Conservation (phyloP, 805 yeast species). For the Candida sithepensis region DNA sequence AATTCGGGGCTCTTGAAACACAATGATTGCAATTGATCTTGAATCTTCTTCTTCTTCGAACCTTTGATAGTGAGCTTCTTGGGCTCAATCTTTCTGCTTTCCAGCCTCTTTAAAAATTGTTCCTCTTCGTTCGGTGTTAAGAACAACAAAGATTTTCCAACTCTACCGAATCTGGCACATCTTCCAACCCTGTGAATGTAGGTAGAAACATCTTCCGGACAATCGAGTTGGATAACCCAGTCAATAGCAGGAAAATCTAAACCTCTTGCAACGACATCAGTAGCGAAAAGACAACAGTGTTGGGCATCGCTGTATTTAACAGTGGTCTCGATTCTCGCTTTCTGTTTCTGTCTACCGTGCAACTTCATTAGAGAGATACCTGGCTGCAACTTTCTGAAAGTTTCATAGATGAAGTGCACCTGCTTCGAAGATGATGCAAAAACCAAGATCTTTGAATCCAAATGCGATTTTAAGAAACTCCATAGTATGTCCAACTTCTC, state of each 20-base stretch:
- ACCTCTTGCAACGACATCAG: conserved; percentile 91
- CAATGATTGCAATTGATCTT: conserved; percentile 80
- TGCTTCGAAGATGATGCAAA: conserved; percentile 87
- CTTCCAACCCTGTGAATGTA: conserved; percentile 91
- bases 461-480: conserved; percentile 81
- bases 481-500: conserved; percentile 84
- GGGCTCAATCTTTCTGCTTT: conserved; percentile 62
- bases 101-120: conserved; percentile 63
- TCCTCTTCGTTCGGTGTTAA: conserved; percentile 80
- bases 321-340: conserved; percentile 81
- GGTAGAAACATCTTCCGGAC: conserved; percentile 87
- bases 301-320: conserved; percentile 73
- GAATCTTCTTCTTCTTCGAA: conserved; percentile 68
- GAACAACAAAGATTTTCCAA: conserved; percentile 79
- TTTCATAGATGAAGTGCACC: conserved; percentile 84
- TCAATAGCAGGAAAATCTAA: conserved; percentile 89
- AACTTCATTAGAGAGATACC: conserved; percentile 84
- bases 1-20: conserved; percentile 90
- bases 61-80: conserved; percentile 71
- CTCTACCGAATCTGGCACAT: conserved; percentile 81
- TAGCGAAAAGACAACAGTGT: conserved; percentile 79
- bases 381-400: conserved; percentile 83
- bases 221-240: conserved; percentile 92
- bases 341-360: conserved; percentile 88
- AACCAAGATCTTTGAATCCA: conserved; percentile 75